Evolutionary conservation across 768 basidiomycete species (phyloP), one percentile per base, ranked within the genome.

Genomic region (Tulasnella sp.): DNA sequence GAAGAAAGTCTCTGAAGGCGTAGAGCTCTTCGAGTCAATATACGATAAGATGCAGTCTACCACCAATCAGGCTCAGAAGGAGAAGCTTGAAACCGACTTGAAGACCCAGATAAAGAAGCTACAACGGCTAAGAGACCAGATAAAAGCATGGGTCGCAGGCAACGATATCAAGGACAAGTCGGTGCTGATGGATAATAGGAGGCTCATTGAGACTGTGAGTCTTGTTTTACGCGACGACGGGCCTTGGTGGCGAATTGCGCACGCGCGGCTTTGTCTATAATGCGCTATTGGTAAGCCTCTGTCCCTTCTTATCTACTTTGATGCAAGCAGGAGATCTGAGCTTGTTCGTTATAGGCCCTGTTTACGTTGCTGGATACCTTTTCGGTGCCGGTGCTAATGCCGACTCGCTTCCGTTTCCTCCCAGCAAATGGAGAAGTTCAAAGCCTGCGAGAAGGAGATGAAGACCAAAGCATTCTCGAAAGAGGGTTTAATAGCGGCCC

Each of bases 381-480:
- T 70, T 38, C 22, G 69, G 69, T 19, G 77, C 78, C 80, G 75
- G 79, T 80, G 67, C 77, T 79, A 78, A 80, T 76, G 73, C 77
- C 52, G 68, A 17, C 8, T 19, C 71, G 71, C 42, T 31, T 37
- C 29, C 19, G 38, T 38, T 76, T 82, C 77, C 78, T n/a, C n/a
- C 76, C 83, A 99, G 97, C 97, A 99, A 99, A 99, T 99, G 97
- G 97, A 99, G 86, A 96, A 95, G 82, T 99, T 99, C 89, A 99
- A 99, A 81, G 97, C 97, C 31, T 96, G 96, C 85, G 97, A 99
- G 86, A 99, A 99, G 86, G 97, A 99, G 85, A 99, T 99, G 97
- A 99, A 99, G 88, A 99, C 97, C 77, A 99, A 99, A 83, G 97
- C 97, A 0, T 99, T 99, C 84, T 98, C 96, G 25, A 99, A 99